phyloP scores from a whole-genome alignment of 1,284 basidiomycete genomes.

The Cryptococcus maquisensis region DNA sequence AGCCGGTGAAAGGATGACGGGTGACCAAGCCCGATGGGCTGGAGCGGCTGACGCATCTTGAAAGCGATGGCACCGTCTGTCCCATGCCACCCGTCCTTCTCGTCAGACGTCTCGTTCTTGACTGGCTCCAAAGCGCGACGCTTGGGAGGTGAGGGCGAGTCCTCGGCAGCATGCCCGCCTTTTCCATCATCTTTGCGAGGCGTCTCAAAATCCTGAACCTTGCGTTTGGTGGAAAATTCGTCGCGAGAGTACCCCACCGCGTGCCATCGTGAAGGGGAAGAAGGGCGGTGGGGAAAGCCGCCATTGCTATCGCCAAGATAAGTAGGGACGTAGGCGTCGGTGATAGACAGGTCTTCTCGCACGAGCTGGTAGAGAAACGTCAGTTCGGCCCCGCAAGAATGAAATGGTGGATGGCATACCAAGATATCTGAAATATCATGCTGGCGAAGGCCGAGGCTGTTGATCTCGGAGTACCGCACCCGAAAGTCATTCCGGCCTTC shows the following conservation, averaged over 20 bases:
- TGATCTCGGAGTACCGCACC: conserved; percentile 6
- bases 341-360: conserved; percentile 11
- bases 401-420: background rate
- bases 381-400: background rate
- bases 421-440: conserved; percentile 6
- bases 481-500: background rate
- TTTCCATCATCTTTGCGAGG: too few species aligned
- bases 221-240: conserved; percentile 2
- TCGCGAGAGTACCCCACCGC: conserved; percentile 8
- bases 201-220: background rate
- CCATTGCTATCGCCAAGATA: too few species aligned
- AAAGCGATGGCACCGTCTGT: too few species aligned
- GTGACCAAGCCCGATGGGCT: too few species aligned
- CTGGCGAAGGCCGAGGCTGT: background rate
- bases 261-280: background rate
- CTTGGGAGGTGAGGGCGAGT: too few species aligned
- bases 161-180: too few species aligned
- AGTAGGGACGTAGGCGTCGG: conserved; percentile 5
- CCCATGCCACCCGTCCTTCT: too few species aligned
- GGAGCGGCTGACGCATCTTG: too few species aligned
- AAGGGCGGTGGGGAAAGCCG: too few species aligned
- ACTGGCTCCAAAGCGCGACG: too few species aligned
- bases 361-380: conserved; percentile 4
- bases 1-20: too few species aligned
- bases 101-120: too few species aligned